Percentiles rank a stretch among this genome's conserved stretches.
These are phyloP conservation scores for Coemansia sp. DNA, from an alignment of 192 early-diverging fungal species.

Conservation along the genomic window DNA sequence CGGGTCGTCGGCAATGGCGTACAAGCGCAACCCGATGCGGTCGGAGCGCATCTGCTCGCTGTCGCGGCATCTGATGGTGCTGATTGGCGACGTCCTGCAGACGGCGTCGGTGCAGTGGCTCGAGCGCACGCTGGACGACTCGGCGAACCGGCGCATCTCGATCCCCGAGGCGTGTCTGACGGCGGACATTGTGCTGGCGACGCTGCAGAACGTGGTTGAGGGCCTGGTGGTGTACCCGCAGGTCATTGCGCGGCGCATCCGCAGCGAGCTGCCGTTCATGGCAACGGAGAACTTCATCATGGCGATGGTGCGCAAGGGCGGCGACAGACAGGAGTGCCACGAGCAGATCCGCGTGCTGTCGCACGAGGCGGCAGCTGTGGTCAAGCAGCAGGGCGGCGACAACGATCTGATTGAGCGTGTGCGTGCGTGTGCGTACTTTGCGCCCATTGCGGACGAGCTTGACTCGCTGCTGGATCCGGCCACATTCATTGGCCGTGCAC, in stretches of 20 bases:
- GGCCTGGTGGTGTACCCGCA: conserved; percentile 97
- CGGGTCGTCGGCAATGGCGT: conserved; percentile 97
- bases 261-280: conserved; percentile 97
- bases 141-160: conserved; percentile 92
- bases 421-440: conserved; percentile 79
- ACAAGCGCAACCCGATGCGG: conserved; percentile 99
- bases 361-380: conserved; percentile 86
- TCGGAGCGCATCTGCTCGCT: conserved; percentile 96
- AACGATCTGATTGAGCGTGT: conserved; percentile 96
- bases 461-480: conserved; percentile 77
- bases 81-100: conserved; percentile 80
- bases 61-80: conserved; percentile 89
- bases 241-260: conserved; percentile 87
- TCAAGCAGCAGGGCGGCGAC: conserved; percentile 89
- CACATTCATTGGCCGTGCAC: conserved; percentile 94
- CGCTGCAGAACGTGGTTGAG: conserved; percentile 95
- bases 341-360: conserved; percentile 95
- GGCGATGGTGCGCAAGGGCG: conserved; percentile 96
- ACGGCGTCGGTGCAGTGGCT: conserved; percentile 96
- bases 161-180: conserved; percentile 96
- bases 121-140: conserved; percentile 97
- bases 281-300: conserved; percentile 99
- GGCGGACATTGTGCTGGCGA: conserved; percentile 89
- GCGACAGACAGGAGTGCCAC: conserved; percentile 93
- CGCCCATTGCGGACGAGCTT: conserved; percentile 77